These are phyloP conservation scores for Tolypocladium album DNA, from an alignment of 2,329 filamentous ascomycete genomes.

Conservation along the genomic window DNA sequence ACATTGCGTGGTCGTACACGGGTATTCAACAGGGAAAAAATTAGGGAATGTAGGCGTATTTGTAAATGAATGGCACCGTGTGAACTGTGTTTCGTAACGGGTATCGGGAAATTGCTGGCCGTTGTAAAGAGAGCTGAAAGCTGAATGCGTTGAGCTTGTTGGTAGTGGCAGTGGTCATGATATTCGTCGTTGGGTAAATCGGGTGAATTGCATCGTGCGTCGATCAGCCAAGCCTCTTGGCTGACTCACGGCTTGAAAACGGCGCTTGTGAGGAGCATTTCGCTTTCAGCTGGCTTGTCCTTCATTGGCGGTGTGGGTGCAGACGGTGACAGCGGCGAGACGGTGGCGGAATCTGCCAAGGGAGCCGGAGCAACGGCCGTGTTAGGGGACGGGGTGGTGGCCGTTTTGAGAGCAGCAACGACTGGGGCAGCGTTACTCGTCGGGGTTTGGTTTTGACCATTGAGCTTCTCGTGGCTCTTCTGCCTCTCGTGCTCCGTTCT, in stretches of 20 bases:
- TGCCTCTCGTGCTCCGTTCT: constrained; percentile 33
- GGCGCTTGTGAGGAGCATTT: constrained; percentile 36
- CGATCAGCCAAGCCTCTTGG: not conserved
- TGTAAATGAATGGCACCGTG: not conserved
- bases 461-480: constrained; percentile 40
- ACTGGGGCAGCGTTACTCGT: not conserved
- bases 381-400: constrained; percentile 3
- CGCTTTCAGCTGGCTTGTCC: constrained; percentile 17
- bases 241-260: constrained; percentile 33
- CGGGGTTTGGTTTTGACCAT: constrained; percentile 15
- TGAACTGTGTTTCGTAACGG: not conserved
- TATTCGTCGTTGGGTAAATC: not conserved
- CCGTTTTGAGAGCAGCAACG: constrained; percentile 2
- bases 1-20: not conserved
- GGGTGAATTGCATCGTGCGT: not conserved
- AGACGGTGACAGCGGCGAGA: constrained; percentile 15
- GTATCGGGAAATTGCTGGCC: not conserved
- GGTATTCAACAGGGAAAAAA: not conserved
- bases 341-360: not conserved
- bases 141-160: not conserved
- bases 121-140: not conserved
- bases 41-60: not conserved
- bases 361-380: constrained; percentile 21
- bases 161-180: not conserved
- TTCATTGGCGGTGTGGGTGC: constrained; percentile 24